Percentiles rank a stretch among this genome's conserved stretches.
Conservation (phyloP, 1,139 yeast species). For the Candida sanyaensis region DNA sequence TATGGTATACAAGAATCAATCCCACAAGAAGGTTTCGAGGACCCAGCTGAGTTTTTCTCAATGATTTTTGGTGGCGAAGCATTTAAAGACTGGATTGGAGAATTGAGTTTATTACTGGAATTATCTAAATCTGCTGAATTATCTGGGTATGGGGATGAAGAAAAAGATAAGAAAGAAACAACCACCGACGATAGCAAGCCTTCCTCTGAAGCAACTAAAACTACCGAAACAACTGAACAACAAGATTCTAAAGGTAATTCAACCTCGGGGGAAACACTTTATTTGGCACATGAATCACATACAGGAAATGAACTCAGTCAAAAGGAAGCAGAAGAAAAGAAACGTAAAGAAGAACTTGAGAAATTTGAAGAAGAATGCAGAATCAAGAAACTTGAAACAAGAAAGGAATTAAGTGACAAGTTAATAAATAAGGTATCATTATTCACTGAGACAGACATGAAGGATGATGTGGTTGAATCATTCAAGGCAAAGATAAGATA, state of each 20-base stretch:
- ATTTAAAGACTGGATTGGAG: slow-evolving; percentile 81
- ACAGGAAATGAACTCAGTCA: slow-evolving; percentile 16
- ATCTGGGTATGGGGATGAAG: slow-evolving; percentile 43
- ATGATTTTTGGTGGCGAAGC: slow-evolving; percentile 86
- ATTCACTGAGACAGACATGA: slow-evolving; percentile 82
- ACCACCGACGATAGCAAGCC: not conserved
- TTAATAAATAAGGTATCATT: slow-evolving; percentile 68
- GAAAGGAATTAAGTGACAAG: slow-evolving; percentile 62
- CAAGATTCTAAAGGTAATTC: not conserved
- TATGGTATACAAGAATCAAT: slow-evolving; percentile 83
- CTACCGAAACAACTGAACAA: not conserved
- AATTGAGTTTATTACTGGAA: slow-evolving; percentile 62
- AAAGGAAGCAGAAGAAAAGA: slow-evolving; percentile 49
- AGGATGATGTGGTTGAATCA: slow-evolving; percentile 63
- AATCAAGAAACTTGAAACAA: slow-evolving; percentile 69
- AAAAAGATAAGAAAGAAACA: slow-evolving; percentile 17
- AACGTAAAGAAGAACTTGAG: slow-evolving; percentile 64
- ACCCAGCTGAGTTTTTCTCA: slow-evolving; percentile 77
- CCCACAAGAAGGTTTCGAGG: slow-evolving; percentile 84
- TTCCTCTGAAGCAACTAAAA: not conserved
- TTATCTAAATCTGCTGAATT: slow-evolving; percentile 59
- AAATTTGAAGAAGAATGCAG: slow-evolving; percentile 80
- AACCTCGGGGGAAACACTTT: slow-evolving; percentile 4
- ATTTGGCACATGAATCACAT: slow-evolving; percentile 14
- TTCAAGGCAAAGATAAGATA: slow-evolving; percentile 71